phyloP scores from a whole-genome alignment of 805 yeast genomes.

The Candida lessepsii region DNA sequence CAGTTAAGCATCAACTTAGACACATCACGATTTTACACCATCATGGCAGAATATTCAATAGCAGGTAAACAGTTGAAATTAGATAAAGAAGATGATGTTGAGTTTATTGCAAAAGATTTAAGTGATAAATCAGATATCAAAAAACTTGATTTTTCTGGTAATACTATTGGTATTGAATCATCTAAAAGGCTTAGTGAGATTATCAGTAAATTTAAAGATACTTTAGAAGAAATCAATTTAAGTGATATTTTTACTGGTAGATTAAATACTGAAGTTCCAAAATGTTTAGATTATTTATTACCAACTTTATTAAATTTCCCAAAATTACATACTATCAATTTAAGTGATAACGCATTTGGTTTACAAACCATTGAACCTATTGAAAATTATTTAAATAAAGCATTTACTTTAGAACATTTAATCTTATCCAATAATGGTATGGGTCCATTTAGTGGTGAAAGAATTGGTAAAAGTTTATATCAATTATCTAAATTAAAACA shows the following conservation, averaged over 20 bases:
- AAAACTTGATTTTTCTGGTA: conserved; percentile 82
- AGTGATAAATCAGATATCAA: conserved; percentile 46
- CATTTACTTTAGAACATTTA: conserved; percentile 78
- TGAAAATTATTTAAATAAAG: conserved; percentile 72
- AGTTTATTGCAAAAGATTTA: conserved; percentile 64
- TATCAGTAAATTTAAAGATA: conserved; percentile 37
- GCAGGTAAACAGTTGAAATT: conserved; percentile 77
- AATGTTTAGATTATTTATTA: conserved; percentile 68
- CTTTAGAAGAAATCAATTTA: conserved; percentile 69
- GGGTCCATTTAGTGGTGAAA: conserved; percentile 97
- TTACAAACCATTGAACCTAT: conserved; percentile 90
- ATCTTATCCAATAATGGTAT: conserved; percentile 92
- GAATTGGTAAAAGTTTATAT: conserved; percentile 85
- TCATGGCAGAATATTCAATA: conserved; percentile 43
- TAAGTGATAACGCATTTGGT: conserved; percentile 96
- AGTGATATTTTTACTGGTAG: conserved; percentile 96
- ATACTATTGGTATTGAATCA: conserved; percentile 91
- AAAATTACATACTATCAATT: conserved; percentile 68
- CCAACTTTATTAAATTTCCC: conserved; percentile 71
- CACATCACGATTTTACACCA: conserved; percentile 1
- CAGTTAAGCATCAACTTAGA: background rate
- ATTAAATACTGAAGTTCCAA: conserved; percentile 90
- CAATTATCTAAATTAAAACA: conserved; percentile 65
- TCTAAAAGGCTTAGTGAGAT: conserved; percentile 67
- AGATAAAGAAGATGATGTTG: conserved; percentile 68